These are phyloP conservation scores for Botrytis fragariae DNA, from an alignment of 2,329 filamentous ascomycete species.

Conservation along the genomic window DNA sequence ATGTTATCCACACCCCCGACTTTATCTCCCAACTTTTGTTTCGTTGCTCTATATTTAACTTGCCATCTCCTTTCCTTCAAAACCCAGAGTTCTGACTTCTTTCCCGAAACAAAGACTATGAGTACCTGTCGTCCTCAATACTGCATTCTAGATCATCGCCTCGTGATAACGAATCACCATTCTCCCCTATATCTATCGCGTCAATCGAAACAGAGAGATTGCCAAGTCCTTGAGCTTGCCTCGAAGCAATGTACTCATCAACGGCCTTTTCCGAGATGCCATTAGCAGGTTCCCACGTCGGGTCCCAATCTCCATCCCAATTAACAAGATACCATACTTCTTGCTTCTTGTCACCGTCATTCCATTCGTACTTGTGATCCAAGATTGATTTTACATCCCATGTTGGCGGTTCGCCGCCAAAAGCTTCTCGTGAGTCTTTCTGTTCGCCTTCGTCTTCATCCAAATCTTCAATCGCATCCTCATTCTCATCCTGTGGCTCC, in stretches of 20 bases:
- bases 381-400: slow-evolving; percentile 31
- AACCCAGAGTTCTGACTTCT: neutral
- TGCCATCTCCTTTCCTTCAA: neutral
- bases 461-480: neutral
- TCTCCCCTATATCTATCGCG: neutral
- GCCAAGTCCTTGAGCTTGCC: slow-evolving; percentile 11
- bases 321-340: slow-evolving; percentile 31
- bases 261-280: slow-evolving; percentile 26
- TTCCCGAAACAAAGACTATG: neutral
- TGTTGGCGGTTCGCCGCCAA: slow-evolving; percentile 13
- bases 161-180: neutral
- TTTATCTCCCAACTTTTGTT: neutral
- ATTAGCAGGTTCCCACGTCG: slow-evolving; percentile 34
- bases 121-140: neutral
- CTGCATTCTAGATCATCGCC: neutral
- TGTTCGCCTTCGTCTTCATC: slow-evolving; percentile 6
- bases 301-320: slow-evolving; percentile 32
- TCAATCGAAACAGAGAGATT: neutral
- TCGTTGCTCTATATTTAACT: neutral
- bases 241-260: slow-evolving; percentile 20
- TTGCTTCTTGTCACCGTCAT: slow-evolving; percentile 7
- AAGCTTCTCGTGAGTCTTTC: slow-evolving; percentile 11
- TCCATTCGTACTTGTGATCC: slow-evolving; percentile 21
- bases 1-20: neutral
- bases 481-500: neutral